Conservation (phyloP, 345 rosid genomes). For the Syzygium grande region DNA sequence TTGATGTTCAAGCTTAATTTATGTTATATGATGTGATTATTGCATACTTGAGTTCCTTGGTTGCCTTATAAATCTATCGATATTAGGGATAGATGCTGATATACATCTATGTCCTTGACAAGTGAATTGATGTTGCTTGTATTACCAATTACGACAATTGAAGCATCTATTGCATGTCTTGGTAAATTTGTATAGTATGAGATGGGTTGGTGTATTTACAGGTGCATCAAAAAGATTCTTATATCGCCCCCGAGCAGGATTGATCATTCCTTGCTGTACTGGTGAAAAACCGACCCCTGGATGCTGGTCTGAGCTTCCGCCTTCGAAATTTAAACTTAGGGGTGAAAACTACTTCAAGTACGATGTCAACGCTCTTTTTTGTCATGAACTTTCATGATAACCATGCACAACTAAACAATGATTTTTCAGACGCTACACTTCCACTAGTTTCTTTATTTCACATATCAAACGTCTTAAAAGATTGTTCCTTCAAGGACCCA, state of each 20-base stretch:
- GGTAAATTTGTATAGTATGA: not conserved
- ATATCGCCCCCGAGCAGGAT: conserved; percentile 58
- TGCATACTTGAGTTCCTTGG: not conserved
- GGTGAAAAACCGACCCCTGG: conserved; percentile 39
- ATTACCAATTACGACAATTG: not conserved
- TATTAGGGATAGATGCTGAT: not conserved
- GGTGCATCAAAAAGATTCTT: conserved; percentile 51
- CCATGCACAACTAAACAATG: not conserved
- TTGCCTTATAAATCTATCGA: not conserved
- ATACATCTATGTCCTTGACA: not conserved
- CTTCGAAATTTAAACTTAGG: conserved; percentile 65
- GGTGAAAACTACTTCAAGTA: conserved; percentile 66
- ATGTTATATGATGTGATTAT: not conserved
- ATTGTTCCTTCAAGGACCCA: not conserved
- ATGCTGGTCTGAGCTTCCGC: conserved; percentile 61
- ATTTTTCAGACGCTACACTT: not conserved
- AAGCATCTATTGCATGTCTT: not conserved
- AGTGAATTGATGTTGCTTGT: not conserved
- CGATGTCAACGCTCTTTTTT: conserved; percentile 1
- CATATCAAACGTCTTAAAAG: not conserved
- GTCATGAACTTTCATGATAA: not conserved
- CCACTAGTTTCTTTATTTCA: not conserved
- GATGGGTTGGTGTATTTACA: conserved; percentile 8
- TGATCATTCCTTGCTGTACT: conserved; percentile 26
- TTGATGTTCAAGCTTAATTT: not conserved